These are phyloP conservation scores for Leishmania braziliensis DNA, from an alignment of 208 protist genomes.

Conservation along the genomic window DNA sequence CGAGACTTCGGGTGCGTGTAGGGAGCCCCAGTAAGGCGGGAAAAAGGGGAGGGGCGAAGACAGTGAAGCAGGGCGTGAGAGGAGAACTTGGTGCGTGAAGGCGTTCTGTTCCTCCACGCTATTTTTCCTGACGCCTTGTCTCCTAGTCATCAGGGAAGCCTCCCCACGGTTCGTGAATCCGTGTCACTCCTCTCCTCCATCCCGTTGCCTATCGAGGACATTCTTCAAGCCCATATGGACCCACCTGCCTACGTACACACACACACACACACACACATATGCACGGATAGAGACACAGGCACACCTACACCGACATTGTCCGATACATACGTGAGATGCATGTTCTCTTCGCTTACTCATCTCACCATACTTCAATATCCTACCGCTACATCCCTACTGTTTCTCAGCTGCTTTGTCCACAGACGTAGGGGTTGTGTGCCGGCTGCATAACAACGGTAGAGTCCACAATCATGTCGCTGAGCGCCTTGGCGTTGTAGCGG, in stretches of 20 bases:
- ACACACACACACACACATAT: not conserved
- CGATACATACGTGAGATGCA: not conserved
- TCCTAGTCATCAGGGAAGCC: not conserved
- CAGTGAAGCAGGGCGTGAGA: not conserved
- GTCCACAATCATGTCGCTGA: slow-evolving; percentile 47
- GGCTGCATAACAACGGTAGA: slow-evolving; percentile 30
- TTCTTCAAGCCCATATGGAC: too few relatives aligned
- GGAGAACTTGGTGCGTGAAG: not conserved
- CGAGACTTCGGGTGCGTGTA: not conserved
- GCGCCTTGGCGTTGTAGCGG: slow-evolving; percentile 43
- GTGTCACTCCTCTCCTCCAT: not conserved
- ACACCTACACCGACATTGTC: not conserved
- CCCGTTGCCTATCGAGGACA: not conserved
- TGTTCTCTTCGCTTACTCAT: not conserved
- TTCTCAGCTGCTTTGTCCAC: not conserved
- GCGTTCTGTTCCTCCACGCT: not conserved
- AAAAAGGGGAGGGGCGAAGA: not conserved
- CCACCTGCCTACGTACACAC: not conserved
- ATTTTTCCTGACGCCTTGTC: too few relatives aligned
- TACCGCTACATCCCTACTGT: not conserved
- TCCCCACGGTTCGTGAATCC: not conserved
- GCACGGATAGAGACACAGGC: not conserved
- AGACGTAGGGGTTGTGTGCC: not conserved
- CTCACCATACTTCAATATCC: not conserved
- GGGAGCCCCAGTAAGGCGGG: not conserved